A percentile compares a stretch with the other conserved stretches of the same genome.
Conservation (phyloP, 2,329 filamentous ascomycete genomes). For the Penicillium griseofulvum region DNA sequence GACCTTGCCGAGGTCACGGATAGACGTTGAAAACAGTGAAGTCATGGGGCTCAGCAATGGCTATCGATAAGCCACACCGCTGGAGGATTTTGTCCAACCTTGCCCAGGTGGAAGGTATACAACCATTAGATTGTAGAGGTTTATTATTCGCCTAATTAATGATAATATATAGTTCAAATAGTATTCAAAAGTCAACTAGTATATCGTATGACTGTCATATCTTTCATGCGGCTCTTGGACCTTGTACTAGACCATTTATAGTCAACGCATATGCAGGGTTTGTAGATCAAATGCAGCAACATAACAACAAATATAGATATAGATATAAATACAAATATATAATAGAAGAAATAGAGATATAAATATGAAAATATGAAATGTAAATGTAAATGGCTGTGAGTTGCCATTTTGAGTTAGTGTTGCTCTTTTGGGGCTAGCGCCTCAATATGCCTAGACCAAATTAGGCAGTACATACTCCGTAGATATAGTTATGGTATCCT, state of each 20-base stretch:
- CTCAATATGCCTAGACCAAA: no score
- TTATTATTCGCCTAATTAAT: neutral
- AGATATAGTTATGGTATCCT: no score
- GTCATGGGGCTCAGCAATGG: constrained; percentile 1
- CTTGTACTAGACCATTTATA: neutral
- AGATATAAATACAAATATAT: neutral
- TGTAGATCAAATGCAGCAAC: neutral
- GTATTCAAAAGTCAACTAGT: neutral
- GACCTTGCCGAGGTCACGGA: neutral
- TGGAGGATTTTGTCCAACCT: neutral
- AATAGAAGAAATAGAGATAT: no score
- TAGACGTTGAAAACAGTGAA: constrained; percentile 4
- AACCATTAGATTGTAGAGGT: neutral
- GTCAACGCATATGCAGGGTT: neutral
- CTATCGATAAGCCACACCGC: constrained; percentile 4
- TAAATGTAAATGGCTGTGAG: no score
- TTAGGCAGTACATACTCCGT: no score
- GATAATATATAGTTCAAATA: neutral
- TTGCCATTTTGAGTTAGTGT: no score
- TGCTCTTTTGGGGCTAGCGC: no score
- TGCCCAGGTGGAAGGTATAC: no score
- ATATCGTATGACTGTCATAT: neutral
- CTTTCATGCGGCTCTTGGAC: neutral
- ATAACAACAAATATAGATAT: neutral
- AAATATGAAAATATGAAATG: neutral